Evolutionary conservation across 2,329 filamentous ascomycete genomes (phyloP), one percentile per base, ranked within the genome.

Genomic region (Epicoccum sorghinum): DNA sequence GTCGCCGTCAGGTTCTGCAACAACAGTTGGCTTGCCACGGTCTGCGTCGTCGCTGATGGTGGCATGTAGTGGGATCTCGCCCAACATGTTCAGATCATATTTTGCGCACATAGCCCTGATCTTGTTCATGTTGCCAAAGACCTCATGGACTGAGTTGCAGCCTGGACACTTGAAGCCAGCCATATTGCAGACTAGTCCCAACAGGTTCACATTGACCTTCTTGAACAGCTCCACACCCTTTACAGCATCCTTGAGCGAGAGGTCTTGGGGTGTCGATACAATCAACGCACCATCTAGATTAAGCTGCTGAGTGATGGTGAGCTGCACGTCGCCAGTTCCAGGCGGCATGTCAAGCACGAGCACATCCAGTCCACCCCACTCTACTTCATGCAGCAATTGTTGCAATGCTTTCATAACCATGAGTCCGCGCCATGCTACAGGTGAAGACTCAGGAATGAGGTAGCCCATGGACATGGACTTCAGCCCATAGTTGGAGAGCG

Each of bases 401-500:
- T 97, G 93, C 60, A 99, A 83, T 0, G 95, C 95, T 71, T 98
- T 99, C 83, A 96, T 96, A 12, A 98, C 90, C 93, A 99, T 97
- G 2, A 96, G 83, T 0, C 95, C 95, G 46, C 95, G 86, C 95
- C 95, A 99, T 29, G 95, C 93, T 13, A 99, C 89, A 0, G 93
- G 91, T 4, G 90, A 89, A 9, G 86, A 83, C 61, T 91, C 88
- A 18, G 85, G 85, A 1, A 96, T 86, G 0, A 99, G 83, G 62
- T 96, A 98, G 44, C 95, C 95, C 90, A 99, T 98, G 0, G 93
- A 97, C 95, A 99, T 99, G 49, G 92, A 96, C 76, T 96, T 96
- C 52, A 99, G 84, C 36, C 95, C 95, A 78, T 98, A 98, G 71
- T 96, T 96, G 22, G 90, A 92, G 23, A 99, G 78, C 0, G 95